Base-by-base conservation (phyloP, 805 yeast genomes). In the Saturnispora zaruensis region DNA sequence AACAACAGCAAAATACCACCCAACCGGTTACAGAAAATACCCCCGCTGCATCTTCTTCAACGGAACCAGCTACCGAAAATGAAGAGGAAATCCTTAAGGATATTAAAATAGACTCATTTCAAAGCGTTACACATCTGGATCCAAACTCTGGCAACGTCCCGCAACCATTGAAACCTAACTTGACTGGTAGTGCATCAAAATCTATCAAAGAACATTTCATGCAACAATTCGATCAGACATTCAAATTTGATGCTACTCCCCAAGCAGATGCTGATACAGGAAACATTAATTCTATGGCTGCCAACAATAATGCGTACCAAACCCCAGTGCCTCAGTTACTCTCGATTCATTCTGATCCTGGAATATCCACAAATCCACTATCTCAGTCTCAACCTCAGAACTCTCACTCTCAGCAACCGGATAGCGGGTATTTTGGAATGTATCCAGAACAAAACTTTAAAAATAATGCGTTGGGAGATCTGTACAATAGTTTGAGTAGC, bases 11-110 rank as follows among this genome's bases (percentile, higher is more conserved):
- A 24, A 20, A 51, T 30, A n/a, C 44, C 21, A 2, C 45, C 24
- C 24, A 43, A 40, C 32, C 49, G 20, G 7, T n/a, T 7, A 9
- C 26, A 8, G n/a, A 30, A 32, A 41, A 33, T 40, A 43, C 42
- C 26, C 38, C 58, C 51, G 16, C 65, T 63, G 41, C 65, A 18
- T 5, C 64, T 42, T 66, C 30, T 13, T 16, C 24, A 11, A 13
- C 46, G 8, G 36, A 38, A 25, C 44, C 49, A 13, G 33, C 8
- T 14, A 9, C 42, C 32, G 81, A 77, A 41, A 84, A 82, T 54
- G 95, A 85, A 53, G 82, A 78, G 55, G 84, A 82, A 56, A 84
- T 81, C 42, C 69, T 84, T 30, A 78, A 77, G 53, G 56, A 52
- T 30, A 41, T 51, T 30, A 46, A 54, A 32, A 43, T 52, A 26